Base-by-base conservation (phyloP, 257 asterid genomes). In the Nicotiana obtusifolia region DNA sequence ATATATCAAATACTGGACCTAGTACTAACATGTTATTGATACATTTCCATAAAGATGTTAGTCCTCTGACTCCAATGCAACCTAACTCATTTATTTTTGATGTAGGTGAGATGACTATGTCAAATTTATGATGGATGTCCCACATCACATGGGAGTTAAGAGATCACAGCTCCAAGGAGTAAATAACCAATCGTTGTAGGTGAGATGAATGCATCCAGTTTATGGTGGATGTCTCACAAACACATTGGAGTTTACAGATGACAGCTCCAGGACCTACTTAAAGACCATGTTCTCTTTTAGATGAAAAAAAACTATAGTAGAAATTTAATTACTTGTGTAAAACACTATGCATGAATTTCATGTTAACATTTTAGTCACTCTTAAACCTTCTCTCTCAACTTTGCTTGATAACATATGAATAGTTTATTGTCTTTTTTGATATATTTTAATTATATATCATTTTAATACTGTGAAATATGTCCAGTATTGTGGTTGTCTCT, bases 51-150 rank as follows among this genome's bases (percentile, higher is more conserved):
- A 22, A 9, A 10, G 4, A 64, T 35, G 30, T 68, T 17, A 67
- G 28, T 19, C 28, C 53, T 67, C 5, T 1, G 15, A 67, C 1
- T 66, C 7, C 59, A 69, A 20, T 69, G 78, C 22, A 44, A 22
- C 59, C 20, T 41, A 17, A 22, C 57, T 68, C 59, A 44, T 71
- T 31, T 44, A 41, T 10, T 69, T 41, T 5, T 22, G 13, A 13
- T 47, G 78, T 71, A 71, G 60, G 35, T 71, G 60, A 71, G 37
- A 44, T 22, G 78, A 20, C 41, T 69, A 1, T 69, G 59, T 69
- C 78, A 17, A 41, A 69, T 37, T 22, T 69, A 69, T 69, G 77
- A 68, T 68, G 31, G 77, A 69, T 69, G 10, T 33, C 77, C 77
- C 13, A 69, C 59, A 69, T 69, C 78, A 69, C 78, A 69, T 37